Base-by-base conservation (phyloP, 805 yeast species). In the Metschnikowia peoriensis region DNA sequence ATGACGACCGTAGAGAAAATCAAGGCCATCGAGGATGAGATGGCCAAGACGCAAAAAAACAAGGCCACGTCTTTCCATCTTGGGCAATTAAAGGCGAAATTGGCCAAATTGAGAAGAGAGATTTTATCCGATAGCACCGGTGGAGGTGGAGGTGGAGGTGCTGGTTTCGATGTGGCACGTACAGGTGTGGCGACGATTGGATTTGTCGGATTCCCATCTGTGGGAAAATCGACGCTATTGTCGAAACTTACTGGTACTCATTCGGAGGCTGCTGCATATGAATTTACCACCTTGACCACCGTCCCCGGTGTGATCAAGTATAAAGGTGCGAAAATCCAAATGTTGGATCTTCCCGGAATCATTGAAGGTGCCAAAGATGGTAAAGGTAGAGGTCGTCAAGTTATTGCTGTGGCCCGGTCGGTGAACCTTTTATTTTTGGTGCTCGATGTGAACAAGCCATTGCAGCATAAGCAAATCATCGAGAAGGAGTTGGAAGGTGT, bases 121-220 rank as follows among this genome's bases (percentile, higher is more conserved):
- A 78, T 94, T 50, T 77, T 94, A 56, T 66, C 76, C 38, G 82
- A 89, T 16, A 78, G 88, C 40, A 81, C 91, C 39, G 63, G 71
- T 14, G 53, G 53, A 10, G 97, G 97, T 37, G 97, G 97, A 53
- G 96, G 94, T 52, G 89, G 82, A 17, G 97, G 98, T 58, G 83
- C 81, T 22, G 99, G 99, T 7, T 94, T 94, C 71, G 99, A 94
- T 75, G 98, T 94, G 43, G 96, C 97, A n/a, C 84, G 97, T 70
- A 93, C 97, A 0, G 99, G 99, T 72, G 97, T 89, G 12, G 97
- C 97, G 4, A 84, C 96, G 8, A 96, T 94, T 48, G 99, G 99
- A 9, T 94, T 92, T 67, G 97, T 94, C 42, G 99, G 99, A 3
- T 94, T 94, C 68, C 99, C 99, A 1, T 92, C 98, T 0, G 99